Conservation (phyloP, 805 yeast species). For the Trichomonascus vanleenenianus region DNA sequence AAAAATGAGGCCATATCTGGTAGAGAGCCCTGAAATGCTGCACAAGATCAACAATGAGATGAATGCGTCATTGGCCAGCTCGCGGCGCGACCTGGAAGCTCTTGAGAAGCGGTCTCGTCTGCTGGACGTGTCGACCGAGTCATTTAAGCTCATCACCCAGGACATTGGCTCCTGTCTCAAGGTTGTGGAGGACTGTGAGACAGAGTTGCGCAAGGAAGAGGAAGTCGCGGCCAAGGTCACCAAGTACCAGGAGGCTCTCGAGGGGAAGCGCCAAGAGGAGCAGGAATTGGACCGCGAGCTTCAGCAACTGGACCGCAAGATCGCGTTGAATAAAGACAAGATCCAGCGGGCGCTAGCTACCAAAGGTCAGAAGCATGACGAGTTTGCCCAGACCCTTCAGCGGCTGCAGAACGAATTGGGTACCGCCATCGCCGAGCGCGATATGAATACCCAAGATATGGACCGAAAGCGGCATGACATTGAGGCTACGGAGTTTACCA, state of each 20-base stretch:
- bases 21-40: conserved; percentile 52
- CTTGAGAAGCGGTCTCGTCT: conserved; percentile 45
- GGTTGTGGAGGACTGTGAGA: conserved; percentile 43
- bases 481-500: conserved; percentile 35
- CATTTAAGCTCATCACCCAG: conserved; percentile 46
- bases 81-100: conserved; percentile 32
- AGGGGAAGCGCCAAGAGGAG: conserved; percentile 32
- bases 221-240: conserved; percentile 32
- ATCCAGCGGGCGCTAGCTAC: conserved; percentile 37
- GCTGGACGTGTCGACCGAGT: conserved; percentile 46
- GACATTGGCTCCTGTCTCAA: conserved; percentile 37
- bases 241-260: conserved; percentile 35
- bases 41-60: conserved; percentile 47
- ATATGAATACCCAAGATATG: conserved; percentile 40
- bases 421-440: conserved; percentile 40
- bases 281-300: conserved; percentile 37
- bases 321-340: conserved; percentile 42
- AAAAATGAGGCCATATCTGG: conserved; percentile 49
- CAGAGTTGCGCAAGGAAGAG: conserved; percentile 39
- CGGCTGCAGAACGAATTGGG: conserved; percentile 41
- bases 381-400: conserved; percentile 36
- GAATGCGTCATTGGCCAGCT: conserved; percentile 36
- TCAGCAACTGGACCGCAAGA: conserved; percentile 43
- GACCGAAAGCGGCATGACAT: conserved; percentile 42
- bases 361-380: conserved; percentile 38